Percentiles rank a stretch among this genome's conserved stretches.
These are phyloP conservation scores for Pleurotus djamor DNA, from an alignment of 768 basidiomycete genomes.

Conservation along the genomic window DNA sequence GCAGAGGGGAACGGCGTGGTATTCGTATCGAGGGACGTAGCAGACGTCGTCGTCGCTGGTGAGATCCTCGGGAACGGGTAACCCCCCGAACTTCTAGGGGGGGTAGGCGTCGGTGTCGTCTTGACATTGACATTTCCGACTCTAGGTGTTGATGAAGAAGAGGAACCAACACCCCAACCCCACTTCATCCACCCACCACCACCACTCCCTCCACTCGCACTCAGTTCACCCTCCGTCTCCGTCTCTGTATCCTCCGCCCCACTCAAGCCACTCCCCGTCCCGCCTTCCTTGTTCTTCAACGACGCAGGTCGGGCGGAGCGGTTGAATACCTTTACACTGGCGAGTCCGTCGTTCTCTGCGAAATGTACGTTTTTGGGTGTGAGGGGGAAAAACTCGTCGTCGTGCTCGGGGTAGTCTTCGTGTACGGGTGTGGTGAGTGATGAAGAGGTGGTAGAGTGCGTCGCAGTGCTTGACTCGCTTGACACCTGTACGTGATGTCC, in stretches of 20 bases:
- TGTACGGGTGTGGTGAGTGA: background rate
- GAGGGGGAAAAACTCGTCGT: constrained; percentile 14
- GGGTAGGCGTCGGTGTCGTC: no score
- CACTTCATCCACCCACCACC: background rate
- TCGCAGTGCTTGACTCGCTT: background rate
- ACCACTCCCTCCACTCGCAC: background rate
- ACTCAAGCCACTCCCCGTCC: constrained; percentile 35
- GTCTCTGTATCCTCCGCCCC: constrained; percentile 43
- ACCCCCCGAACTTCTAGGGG: no score
- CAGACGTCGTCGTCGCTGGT: constrained; percentile 18
- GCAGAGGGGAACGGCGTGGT: constrained; percentile 1
- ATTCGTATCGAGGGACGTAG: constrained; percentile 13
- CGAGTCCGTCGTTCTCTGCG: constrained; percentile 61
- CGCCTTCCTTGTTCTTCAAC: constrained; percentile 33
- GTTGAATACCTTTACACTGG: constrained; percentile 59
- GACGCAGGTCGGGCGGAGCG: constrained; percentile 70
- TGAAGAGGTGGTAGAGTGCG: background rate
- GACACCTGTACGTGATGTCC: background rate
- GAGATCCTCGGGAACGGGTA: constrained; percentile 15
- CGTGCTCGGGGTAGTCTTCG: constrained; percentile 1
- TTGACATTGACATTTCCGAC: no score
- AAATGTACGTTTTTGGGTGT: constrained; percentile 88
- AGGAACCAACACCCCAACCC: background rate
- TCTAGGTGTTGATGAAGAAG: no score
- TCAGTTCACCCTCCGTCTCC: constrained; percentile 38